Evolutionary conservation across 345 rosid genomes (phyloP), one percentile per base, ranked within the genome.

Genomic region (Rhodomyrtus tomentosa): DNA sequence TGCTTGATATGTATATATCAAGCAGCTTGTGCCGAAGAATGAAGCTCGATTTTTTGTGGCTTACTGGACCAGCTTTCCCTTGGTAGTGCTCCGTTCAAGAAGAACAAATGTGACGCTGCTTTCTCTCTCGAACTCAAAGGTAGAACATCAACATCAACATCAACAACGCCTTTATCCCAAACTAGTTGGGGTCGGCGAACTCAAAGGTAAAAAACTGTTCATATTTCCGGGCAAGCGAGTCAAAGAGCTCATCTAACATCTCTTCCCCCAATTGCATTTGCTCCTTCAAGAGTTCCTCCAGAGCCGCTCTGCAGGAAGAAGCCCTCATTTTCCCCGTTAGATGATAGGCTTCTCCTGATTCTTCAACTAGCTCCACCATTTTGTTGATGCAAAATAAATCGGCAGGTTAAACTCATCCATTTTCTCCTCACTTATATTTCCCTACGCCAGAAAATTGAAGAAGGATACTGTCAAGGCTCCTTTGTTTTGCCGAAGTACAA

Each of bases 171-270:
- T n/a, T n/a, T n/a, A n/a, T n/a, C n/a, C n/a, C n/a, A n/a, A n/a
- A n/a, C n/a, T n/a, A n/a, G n/a, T n/a, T n/a, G n/a, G n/a, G n/a
- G n/a, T n/a, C n/a, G n/a, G 5, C 5, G 40, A 16, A 58, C 72
- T 58, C 68, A 15, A 27, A 29, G 29, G 27, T 58, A 58, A 36
- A 58, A 9, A 20, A 58, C 36, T 58, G 20, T 27, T 58, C 72
- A 0, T 3, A 20, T 38, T 58, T 58, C 18, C 20, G 9, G 38
- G 0, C 32, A 36, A 58, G 0, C 38, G 21, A 58, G 10, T 58
- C 9, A 7, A 58, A 27, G 21, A 27, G 0, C 20, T 58, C 38
- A 27, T 14, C 72, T 27, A 27, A 14, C 38, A 58, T 58, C 72
- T 58, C 72, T 8, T 58, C 10, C 38, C 29, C 38, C 27, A 27